Evolutionary conservation across 305 asterid species (phyloP).

Genomic region (Fraxinus paxiana): DNA sequence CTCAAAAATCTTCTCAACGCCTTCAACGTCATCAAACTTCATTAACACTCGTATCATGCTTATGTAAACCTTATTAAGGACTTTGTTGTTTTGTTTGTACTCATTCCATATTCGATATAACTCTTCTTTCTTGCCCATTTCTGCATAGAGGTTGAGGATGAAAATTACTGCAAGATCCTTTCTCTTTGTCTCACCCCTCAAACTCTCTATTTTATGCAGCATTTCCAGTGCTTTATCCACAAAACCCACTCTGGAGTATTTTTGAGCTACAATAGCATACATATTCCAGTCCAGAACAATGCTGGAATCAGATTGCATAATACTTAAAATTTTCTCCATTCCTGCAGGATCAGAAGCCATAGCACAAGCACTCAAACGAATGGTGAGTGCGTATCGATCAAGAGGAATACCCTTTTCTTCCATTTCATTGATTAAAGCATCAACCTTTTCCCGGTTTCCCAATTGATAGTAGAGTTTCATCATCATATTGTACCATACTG

Average conservation of each 20-base stretch:
- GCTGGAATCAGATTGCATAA: conserved; percentile 40
- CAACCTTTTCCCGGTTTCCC: conserved; percentile 37
- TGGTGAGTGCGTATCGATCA: conserved; percentile 41
- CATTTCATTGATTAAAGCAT: conserved; percentile 51
- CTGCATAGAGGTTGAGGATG: conserved; percentile 46
- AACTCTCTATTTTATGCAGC: conserved; percentile 40
- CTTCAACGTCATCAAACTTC: conserved; percentile 50
- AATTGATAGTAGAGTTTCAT: conserved; percentile 43
- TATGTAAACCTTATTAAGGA: conserved; percentile 49
- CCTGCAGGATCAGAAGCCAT: conserved; percentile 46
- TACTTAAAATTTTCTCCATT: conserved; percentile 40
- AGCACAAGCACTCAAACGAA: conserved; percentile 45
- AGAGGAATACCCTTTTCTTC: conserved; percentile 37
- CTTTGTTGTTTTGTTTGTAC: conserved; percentile 33
- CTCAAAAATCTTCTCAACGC: conserved; percentile 46
- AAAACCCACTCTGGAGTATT: conserved; percentile 47
- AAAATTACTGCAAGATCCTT: conserved; percentile 18
- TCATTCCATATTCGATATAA: conserved; percentile 43
- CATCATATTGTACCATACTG: conserved; percentile 60
- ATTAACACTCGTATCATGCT: conserved; percentile 49
- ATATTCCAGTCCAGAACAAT: conserved; percentile 31
- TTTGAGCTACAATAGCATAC: conserved; percentile 35
- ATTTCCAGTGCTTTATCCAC: conserved; percentile 42
- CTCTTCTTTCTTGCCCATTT: conserved; percentile 49
- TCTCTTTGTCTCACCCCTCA: conserved; percentile 1